Percentiles rank a stretch among this genome's conserved stretches.
Evolutionary conservation across 2,329 filamentous ascomycete genomes (phyloP).

Genomic region (Zarea fungicola): DNA sequence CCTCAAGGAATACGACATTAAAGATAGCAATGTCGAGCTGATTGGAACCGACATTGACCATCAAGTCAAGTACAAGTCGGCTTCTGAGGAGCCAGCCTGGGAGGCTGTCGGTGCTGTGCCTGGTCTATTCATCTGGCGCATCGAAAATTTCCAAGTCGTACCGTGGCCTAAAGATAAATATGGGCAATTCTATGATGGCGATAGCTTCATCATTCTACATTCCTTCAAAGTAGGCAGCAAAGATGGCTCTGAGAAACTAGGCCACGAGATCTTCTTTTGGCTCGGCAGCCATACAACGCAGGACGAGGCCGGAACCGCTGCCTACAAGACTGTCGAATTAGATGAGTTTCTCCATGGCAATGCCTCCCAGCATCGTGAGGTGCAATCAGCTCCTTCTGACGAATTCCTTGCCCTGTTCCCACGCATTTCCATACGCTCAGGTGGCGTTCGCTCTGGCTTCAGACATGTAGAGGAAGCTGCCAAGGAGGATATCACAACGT

Average conservation of each 20-base stretch:
- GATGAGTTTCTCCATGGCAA: slow-evolving; percentile 60
- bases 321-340: slow-evolving; percentile 66
- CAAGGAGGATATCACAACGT: slow-evolving; percentile 39
- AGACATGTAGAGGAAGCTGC: slow-evolving; percentile 51
- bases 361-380: slow-evolving; percentile 61
- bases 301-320: slow-evolving; percentile 63
- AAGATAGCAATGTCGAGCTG: slow-evolving; percentile 63
- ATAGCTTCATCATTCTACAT: slow-evolving; percentile 62
- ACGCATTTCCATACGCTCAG: slow-evolving; percentile 52
- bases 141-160: slow-evolving; percentile 61
- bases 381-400: slow-evolving; percentile 53
- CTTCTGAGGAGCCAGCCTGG: slow-evolving; percentile 62
- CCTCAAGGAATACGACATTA: slow-evolving; percentile 59
- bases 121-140: slow-evolving; percentile 60
- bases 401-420: slow-evolving; percentile 59
- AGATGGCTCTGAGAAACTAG: slow-evolving; percentile 39
- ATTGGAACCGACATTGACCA: slow-evolving; percentile 61
- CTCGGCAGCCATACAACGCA: slow-evolving; percentile 59
- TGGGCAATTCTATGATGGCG: slow-evolving; percentile 61
- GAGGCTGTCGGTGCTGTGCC: slow-evolving; percentile 47
- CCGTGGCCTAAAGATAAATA: slow-evolving; percentile 52
- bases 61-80: slow-evolving; percentile 62
- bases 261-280: slow-evolving; percentile 67
- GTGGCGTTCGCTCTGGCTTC: slow-evolving; percentile 59
- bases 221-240: slow-evolving; percentile 49